These are phyloP conservation scores for Botrytis medusae DNA, from an alignment of 2,329 filamentous ascomycete genomes.

Conservation along the genomic window DNA sequence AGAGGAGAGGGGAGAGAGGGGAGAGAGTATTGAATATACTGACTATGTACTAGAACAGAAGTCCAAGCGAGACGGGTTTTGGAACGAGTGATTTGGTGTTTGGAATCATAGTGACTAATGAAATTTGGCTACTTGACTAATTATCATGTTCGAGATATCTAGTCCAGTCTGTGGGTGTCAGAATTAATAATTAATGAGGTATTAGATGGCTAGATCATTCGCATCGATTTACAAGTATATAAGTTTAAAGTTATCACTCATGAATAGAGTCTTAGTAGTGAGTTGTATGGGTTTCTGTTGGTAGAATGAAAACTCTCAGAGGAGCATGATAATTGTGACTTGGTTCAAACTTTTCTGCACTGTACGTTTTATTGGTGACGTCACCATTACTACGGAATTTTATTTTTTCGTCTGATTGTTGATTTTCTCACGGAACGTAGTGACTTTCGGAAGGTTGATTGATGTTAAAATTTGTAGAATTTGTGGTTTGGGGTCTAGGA, in stretches of 20 bases:
- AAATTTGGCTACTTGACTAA: too few relatives aligned
- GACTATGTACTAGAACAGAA: not conserved
- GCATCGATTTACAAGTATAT: not conserved
- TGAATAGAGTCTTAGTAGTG: accelerated
- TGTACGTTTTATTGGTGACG: not conserved
- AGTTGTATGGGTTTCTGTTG: not conserved
- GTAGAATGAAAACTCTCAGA: not conserved
- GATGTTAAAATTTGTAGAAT: too few relatives aligned
- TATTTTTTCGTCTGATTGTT: too few relatives aligned
- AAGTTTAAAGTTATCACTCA: not conserved
- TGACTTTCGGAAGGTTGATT: too few relatives aligned
- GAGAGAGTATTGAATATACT: not conserved
- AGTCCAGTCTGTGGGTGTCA: not conserved
- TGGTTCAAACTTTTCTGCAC: not conserved
- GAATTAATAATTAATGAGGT: not conserved
- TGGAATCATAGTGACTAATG: too few relatives aligned
- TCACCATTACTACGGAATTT: not conserved
- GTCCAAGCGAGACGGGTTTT: not conserved
- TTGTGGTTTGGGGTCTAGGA: too few relatives aligned
- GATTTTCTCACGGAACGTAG: too few relatives aligned
- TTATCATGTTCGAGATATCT: not conserved
- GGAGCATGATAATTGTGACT: not conserved
- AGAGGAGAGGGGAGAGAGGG: not conserved
- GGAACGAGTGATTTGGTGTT: too few relatives aligned
- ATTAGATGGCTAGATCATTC: not conserved